These are phyloP conservation scores for Thymus mandschuricus DNA, from an alignment of 257 asterid genomes.

Conservation along the genomic window DNA sequence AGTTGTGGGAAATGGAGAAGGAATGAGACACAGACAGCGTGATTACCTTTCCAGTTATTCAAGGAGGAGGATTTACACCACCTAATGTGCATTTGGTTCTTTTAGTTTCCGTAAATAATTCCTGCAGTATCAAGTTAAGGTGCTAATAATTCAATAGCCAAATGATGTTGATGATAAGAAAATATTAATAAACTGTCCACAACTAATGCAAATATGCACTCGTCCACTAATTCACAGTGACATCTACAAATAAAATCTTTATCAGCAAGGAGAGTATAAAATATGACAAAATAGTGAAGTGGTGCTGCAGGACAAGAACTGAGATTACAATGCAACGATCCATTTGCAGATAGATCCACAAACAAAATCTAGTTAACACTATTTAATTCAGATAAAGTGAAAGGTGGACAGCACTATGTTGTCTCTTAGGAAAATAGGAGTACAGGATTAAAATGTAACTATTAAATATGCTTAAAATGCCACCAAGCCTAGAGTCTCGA, in stretches of 20 bases:
- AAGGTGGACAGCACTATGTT: conserved; percentile 41
- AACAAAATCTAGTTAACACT: conserved; percentile 33
- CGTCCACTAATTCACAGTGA: conserved; percentile 24
- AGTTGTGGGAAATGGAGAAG: background rate
- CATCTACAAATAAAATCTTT: conserved; percentile 3
- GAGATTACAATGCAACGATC: conserved; percentile 56
- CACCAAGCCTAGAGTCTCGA: too few relatives aligned
- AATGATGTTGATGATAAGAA: conserved; percentile 10
- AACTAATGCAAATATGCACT: conserved; percentile 23
- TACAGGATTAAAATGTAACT: too few relatives aligned
- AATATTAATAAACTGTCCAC: conserved; percentile 5
- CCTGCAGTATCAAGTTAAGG: background rate
- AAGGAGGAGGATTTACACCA: background rate
- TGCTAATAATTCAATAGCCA: background rate
- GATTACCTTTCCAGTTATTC: conserved; percentile 25
- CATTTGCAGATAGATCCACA: conserved; percentile 40
- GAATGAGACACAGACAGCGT: background rate
- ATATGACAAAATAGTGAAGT: conserved; percentile 11
- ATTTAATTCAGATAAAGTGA: conserved; percentile 48
- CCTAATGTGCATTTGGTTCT: background rate
- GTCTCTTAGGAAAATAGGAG: conserved; percentile 9
- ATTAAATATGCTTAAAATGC: too few relatives aligned
- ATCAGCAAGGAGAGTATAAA: conserved; percentile 8
- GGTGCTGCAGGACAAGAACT: conserved; percentile 48
- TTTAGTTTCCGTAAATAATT: background rate